A percentile compares a stretch with the other conserved stretches of the same genome.
Evolutionary conservation across 768 basidiomycete genomes (phyloP).

Genomic region (Leucosporidium scottii): DNA sequence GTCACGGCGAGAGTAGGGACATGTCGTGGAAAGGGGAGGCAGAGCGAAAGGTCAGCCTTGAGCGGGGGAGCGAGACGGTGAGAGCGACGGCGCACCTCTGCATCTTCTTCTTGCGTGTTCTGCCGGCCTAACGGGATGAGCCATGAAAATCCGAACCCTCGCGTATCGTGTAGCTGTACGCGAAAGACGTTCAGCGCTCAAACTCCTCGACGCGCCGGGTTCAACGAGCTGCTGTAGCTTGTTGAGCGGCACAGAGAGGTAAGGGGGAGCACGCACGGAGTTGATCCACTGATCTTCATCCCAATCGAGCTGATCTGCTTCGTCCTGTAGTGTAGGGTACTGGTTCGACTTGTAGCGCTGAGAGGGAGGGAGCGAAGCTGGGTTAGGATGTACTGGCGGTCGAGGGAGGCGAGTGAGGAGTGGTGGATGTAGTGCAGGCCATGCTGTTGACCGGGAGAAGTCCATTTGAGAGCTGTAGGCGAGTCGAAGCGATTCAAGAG

Average conservation of each 20-base stretch:
- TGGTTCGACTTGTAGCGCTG: background rate
- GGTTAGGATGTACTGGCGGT: background rate
- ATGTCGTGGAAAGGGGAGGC: background rate
- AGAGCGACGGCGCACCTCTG: conserved; percentile 6
- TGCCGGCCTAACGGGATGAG: conserved; percentile 26
- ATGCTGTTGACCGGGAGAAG: background rate
- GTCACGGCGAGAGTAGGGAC: background rate
- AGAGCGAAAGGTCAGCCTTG: too few relatives aligned
- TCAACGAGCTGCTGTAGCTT: too few relatives aligned
- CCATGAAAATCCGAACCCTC: conserved; percentile 21
- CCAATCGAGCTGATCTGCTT: conserved; percentile 7
- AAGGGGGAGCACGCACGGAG: background rate
- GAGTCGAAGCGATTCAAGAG: too few relatives aligned
- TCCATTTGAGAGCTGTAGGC: too few relatives aligned
- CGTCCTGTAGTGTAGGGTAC: conserved; percentile 16
- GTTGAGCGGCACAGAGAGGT: background rate
- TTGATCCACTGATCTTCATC: conserved; percentile 13
- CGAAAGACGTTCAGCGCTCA: too few relatives aligned
- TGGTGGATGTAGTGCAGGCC: conserved; percentile 10
- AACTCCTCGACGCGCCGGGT: too few relatives aligned
- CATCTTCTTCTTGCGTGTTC: conserved; percentile 26
- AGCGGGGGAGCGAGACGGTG: background rate
- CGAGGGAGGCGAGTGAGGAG: conserved; percentile 1
- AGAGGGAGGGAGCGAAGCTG: conserved; percentile 1
- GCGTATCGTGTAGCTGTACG: conserved; percentile 10